Conservation (phyloP, 1,139 yeast genomes). For the Suhomyces bokatorum region DNA sequence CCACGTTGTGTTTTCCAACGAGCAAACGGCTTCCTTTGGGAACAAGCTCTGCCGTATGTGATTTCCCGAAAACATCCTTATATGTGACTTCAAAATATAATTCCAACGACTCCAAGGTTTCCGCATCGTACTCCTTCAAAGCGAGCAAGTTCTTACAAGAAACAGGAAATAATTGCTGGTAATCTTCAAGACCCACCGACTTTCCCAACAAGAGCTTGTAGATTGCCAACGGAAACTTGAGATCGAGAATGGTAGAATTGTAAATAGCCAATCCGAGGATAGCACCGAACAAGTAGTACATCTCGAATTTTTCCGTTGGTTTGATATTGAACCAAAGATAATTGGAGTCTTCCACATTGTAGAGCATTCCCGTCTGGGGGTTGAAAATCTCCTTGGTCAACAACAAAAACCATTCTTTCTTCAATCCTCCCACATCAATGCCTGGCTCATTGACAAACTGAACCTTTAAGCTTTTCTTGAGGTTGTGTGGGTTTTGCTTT, state of each 20-base stretch:
- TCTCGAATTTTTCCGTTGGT: constrained; percentile 49
- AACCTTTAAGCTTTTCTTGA: constrained; percentile 73
- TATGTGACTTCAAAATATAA: constrained; percentile 43
- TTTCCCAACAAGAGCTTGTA: constrained; percentile 71
- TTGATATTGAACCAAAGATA: constrained; percentile 70
- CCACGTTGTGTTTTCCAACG: constrained; percentile 60
- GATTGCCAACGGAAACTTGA: constrained; percentile 71
- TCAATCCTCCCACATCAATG: constrained; percentile 90
- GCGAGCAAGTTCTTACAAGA: constrained; percentile 58
- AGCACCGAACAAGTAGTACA: constrained; percentile 78
- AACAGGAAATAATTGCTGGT: constrained; percentile 63
- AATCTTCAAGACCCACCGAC: constrained; percentile 62
- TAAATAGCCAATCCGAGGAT: constrained; percentile 87
- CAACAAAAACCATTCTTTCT: constrained; percentile 88
- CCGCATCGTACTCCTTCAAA: constrained; percentile 44
- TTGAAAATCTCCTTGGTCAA: constrained; percentile 69
- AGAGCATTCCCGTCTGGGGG: constrained; percentile 63
- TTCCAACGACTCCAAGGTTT: constrained; percentile 32
- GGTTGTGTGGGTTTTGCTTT: constrained; percentile 55
- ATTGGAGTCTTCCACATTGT: constrained; percentile 66
- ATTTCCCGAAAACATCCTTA: constrained; percentile 39
- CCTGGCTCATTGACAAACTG: constrained; percentile 89
- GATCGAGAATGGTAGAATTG: constrained; percentile 82
- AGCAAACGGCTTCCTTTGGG: constrained; percentile 52
- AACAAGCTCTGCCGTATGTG: constrained; percentile 50